Percentiles rank a stretch among this genome's conserved stretches.
These are phyloP conservation scores for Podospora tetraspora DNA, from an alignment of 495 filamentous ascomycete genomes.

Conservation along the genomic window DNA sequence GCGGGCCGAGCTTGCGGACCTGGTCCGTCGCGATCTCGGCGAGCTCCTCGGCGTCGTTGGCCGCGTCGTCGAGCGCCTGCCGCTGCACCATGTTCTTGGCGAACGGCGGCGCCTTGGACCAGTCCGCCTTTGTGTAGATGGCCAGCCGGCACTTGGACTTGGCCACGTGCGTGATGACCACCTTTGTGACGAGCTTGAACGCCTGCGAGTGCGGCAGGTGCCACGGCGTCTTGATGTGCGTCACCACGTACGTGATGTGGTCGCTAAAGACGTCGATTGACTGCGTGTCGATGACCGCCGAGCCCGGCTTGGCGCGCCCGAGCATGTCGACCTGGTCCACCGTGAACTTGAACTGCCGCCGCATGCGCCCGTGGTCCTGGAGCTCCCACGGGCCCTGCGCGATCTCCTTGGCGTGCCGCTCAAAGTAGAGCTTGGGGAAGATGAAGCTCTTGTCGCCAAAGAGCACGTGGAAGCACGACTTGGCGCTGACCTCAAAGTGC, in stretches of 20 bases:
- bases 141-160: slow-evolving; percentile 90
- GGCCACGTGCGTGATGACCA: slow-evolving; percentile 87
- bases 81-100: slow-evolving; percentile 70
- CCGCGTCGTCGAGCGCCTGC: slow-evolving; percentile 73
- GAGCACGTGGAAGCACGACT: slow-evolving; percentile 90
- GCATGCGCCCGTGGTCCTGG: slow-evolving; percentile 60
- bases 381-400: slow-evolving; percentile 83
- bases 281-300: slow-evolving; percentile 68
- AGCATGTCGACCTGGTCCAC: slow-evolving; percentile 63
- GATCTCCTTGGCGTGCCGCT: slow-evolving; percentile 70
- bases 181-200: slow-evolving; percentile 82
- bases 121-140: slow-evolving; percentile 81
- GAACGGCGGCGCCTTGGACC: slow-evolving; percentile 62
- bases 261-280: slow-evolving; percentile 89
- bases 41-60: slow-evolving; percentile 78
- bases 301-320: slow-evolving; percentile 50
- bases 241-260: slow-evolving; percentile 91
- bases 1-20: slow-evolving; percentile 71
- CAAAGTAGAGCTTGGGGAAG: slow-evolving; percentile 85
- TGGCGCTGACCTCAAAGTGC: slow-evolving; percentile 79
- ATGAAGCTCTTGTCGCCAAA: slow-evolving; percentile 94
- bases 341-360: slow-evolving; percentile 73
- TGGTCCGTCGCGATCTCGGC: slow-evolving; percentile 82
- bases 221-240: slow-evolving; percentile 83
- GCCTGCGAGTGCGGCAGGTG: slow-evolving; percentile 74